These are phyloP conservation scores for Leptographium flavum DNA, from an alignment of 2,329 filamentous ascomycete species.

Conservation along the genomic window DNA sequence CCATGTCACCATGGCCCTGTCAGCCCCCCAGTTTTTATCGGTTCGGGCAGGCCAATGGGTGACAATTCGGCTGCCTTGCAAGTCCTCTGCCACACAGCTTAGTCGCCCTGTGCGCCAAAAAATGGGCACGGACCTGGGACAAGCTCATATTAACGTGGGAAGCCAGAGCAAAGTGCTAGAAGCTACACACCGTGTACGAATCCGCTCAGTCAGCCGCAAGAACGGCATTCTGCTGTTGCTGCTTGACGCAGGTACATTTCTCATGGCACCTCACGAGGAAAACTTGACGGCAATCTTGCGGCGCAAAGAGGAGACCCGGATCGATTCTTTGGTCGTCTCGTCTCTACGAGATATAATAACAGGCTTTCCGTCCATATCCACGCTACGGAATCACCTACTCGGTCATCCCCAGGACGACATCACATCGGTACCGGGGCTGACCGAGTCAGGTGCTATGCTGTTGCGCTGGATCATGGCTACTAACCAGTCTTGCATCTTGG, in stretches of 20 bases:
- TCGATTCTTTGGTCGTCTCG: no score
- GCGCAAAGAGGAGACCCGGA: no score
- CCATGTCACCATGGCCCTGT: background rate
- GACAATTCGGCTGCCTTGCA: background rate
- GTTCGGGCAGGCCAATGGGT: background rate
- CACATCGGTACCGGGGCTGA: constrained; percentile 35
- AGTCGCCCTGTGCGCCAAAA: background rate
- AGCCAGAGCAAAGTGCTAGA: background rate
- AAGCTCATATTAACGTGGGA: background rate
- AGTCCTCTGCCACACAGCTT: background rate
- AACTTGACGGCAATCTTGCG: constrained; percentile 37
- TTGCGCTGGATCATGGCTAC: constrained; percentile 83
- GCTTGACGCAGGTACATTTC: background rate
- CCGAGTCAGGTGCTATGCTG: constrained; percentile 50
- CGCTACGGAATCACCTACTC: constrained; percentile 39
- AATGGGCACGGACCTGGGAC: background rate
- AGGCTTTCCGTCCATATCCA: constrained; percentile 44
- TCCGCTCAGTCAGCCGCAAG: background rate
- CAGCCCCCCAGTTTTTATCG: background rate
- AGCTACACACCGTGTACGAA: background rate
- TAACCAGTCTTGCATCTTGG: constrained; percentile 73
- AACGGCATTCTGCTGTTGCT: background rate
- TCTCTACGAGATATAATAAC: constrained; percentile 41
- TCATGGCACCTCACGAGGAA: constrained; percentile 20
- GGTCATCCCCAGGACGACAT: constrained; percentile 24